Conservation (phyloP, 1,284 basidiomycete species). For the Marasmius sp. region DNA sequence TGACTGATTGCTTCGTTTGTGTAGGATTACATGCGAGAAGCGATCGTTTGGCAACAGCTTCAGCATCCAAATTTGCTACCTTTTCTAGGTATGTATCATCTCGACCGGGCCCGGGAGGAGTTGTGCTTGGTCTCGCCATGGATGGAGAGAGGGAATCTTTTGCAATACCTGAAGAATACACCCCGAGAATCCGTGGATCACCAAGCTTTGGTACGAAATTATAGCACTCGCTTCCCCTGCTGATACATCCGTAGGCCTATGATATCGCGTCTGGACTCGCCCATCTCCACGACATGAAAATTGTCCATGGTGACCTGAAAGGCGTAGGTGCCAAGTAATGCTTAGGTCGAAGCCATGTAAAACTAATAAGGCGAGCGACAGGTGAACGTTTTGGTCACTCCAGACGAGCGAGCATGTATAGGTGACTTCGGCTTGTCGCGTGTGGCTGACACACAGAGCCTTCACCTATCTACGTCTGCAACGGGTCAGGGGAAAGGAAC, state of each 20-base stretch:
- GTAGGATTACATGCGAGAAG: not conserved
- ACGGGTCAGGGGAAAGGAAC: constrained; percentile 13
- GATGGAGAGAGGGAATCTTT: constrained; percentile 34
- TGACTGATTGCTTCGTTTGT: constrained; percentile 23
- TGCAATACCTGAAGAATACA: constrained; percentile 20
- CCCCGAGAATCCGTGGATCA: constrained; percentile 17
- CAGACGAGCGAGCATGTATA: constrained; percentile 26
- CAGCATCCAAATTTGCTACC: not conserved
- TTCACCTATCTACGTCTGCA: constrained; percentile 9
- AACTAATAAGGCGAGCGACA: constrained; percentile 11
- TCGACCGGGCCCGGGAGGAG: not conserved
- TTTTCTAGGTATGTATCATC: not conserved
- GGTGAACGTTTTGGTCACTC: constrained; percentile 33
- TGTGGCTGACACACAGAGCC: constrained; percentile 12
- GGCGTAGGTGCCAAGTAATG: constrained; percentile 23
- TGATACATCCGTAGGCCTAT: constrained; percentile 13
- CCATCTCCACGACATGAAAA: constrained; percentile 31
- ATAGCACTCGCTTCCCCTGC: not conserved
- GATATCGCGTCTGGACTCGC: constrained; percentile 31
- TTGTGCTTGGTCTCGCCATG: constrained; percentile 23
- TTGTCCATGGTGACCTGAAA: constrained; percentile 40
- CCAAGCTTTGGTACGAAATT: constrained; percentile 20
- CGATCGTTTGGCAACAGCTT: not conserved
- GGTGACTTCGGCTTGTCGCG: constrained; percentile 35
- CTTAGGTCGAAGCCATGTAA: not conserved